A percentile compares a stretch with the other conserved stretches of the same genome.
phyloP scores from a whole-genome alignment of 352 stramenopile species.

The Saprolegnia diclina region DNA sequence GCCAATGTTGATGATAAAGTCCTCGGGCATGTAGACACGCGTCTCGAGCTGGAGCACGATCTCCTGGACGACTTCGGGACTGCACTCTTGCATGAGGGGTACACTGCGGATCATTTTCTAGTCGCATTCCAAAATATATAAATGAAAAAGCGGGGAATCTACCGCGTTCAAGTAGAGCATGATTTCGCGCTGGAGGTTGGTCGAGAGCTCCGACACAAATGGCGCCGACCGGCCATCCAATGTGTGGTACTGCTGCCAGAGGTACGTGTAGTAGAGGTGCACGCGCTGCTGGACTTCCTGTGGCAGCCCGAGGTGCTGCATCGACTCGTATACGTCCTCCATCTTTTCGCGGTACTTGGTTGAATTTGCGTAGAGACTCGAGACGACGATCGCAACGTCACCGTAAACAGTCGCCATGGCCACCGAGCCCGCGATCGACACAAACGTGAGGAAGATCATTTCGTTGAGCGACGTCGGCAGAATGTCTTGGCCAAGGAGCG shows the following conservation, averaged over 20 bases:
- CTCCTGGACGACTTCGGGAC: conserved; percentile 61
- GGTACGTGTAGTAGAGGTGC: conserved; percentile 63
- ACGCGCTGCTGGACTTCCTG: conserved; percentile 46
- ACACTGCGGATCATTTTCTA: conserved; percentile 30
- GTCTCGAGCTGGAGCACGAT: conserved; percentile 48
- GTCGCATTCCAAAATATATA: neutral
- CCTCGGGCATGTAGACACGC: conserved; percentile 63
- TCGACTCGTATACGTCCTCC: conserved; percentile 52
- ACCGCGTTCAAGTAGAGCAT: conserved; percentile 37
- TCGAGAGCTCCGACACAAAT: conserved; percentile 51
- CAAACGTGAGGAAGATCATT: conserved; percentile 40
- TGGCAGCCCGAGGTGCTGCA: conserved; percentile 48
- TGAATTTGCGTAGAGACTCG: conserved; percentile 49
- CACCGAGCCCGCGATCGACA: conserved; percentile 45
- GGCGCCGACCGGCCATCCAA: conserved; percentile 45
- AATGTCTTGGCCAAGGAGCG: conserved; percentile 54
- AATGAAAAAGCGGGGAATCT: neutral
- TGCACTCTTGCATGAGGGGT: conserved; percentile 49
- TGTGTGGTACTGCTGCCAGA: conserved; percentile 62
- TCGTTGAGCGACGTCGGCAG: conserved; percentile 29
- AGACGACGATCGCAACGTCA: conserved; percentile 51
- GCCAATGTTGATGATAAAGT: conserved; percentile 57
- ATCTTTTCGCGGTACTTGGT: conserved; percentile 62
- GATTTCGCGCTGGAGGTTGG: conserved; percentile 60
- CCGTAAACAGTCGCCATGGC: conserved; percentile 57